Percentiles rank a stretch among this genome's conserved stretches.
These are phyloP conservation scores for Marchantia paleacea DNA, from an alignment of 225 moss, liverwort and hornwort genomes.

Conservation along the genomic window DNA sequence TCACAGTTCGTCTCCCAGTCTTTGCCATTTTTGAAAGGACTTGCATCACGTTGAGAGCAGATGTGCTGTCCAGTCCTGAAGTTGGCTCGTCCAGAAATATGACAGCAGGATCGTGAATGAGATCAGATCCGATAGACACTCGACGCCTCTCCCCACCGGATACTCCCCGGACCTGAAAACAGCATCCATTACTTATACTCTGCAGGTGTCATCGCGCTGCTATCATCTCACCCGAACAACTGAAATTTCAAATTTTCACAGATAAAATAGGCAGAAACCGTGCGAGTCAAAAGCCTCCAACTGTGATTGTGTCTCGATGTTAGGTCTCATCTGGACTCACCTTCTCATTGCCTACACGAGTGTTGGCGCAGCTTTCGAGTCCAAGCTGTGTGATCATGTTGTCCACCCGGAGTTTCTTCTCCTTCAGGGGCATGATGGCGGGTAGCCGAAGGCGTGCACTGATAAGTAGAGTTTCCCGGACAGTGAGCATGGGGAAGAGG, in stretches of 20 bases:
- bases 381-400: conserved; percentile 43
- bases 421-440: conserved; percentile 18
- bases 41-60: conserved; percentile 46
- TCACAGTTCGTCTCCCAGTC: conserved; percentile 32
- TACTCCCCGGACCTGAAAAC: conserved; percentile 35
- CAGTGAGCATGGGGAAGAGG: conserved; percentile 44
- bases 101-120: conserved; percentile 45
- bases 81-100: conserved; percentile 48
- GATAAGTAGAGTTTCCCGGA: conserved; percentile 36
- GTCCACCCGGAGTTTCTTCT: conserved; percentile 39
- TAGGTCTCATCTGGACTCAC: conserved; percentile 22
- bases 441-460: conserved; percentile 41
- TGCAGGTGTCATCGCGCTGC: too few relatives aligned
- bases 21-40: conserved; percentile 32
- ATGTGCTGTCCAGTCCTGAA: conserved; percentile 46
- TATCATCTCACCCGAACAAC: too few relatives aligned
- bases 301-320: too few relatives aligned
- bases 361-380: conserved; percentile 28
- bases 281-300: too few relatives aligned
- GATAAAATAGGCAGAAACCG: too few relatives aligned
- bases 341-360: conserved; percentile 44
- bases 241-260: too few relatives aligned
- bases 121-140: conserved; percentile 43
- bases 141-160: conserved; percentile 49
- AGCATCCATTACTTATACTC: too few relatives aligned